A percentile compares a stretch with the other conserved stretches of the same genome.
These are phyloP conservation scores for Fusarium luffae DNA, from an alignment of 2,329 filamentous ascomycete species.

Conservation along the genomic window DNA sequence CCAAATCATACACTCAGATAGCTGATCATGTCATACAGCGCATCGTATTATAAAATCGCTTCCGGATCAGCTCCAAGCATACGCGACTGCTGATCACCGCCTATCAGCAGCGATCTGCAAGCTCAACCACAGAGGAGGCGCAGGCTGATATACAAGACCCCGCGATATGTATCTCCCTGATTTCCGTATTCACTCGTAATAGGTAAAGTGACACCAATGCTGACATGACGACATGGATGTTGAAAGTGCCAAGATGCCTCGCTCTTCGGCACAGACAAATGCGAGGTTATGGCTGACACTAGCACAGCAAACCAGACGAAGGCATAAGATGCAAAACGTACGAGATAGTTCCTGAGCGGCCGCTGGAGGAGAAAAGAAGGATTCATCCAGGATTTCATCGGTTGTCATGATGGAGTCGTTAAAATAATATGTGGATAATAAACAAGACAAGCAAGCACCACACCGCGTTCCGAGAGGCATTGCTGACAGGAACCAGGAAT, in stretches of 20 bases:
- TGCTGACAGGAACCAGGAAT: constrained; percentile 15
- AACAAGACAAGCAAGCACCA: background rate
- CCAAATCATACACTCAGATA: background rate
- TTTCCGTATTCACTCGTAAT: constrained; percentile 28
- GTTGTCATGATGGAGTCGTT: background rate
- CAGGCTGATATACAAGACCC: constrained; percentile 18
- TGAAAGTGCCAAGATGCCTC: background rate
- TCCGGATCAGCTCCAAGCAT: constrained; percentile 58
- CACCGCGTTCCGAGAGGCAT: background rate
- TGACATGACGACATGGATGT: constrained; percentile 13
- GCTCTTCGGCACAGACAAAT: constrained; percentile 25
- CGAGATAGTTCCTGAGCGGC: background rate
- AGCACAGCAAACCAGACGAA: background rate
- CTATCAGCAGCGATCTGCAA: constrained; percentile 71
- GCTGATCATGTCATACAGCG: constrained; percentile 58
- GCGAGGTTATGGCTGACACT: constrained; percentile 7
- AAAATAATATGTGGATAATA: constrained; percentile 25
- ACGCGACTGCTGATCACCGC: constrained; percentile 64
- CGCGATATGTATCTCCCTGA: constrained; percentile 14
- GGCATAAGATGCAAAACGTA: background rate
- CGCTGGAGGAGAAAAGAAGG: background rate
- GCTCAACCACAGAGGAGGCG: constrained; percentile 49
- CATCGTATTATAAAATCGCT: constrained; percentile 74
- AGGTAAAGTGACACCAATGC: constrained; percentile 25
- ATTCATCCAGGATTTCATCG: background rate